Base-by-base conservation (phyloP, 805 yeast species). In the Myxozyma sirexii region DNA sequence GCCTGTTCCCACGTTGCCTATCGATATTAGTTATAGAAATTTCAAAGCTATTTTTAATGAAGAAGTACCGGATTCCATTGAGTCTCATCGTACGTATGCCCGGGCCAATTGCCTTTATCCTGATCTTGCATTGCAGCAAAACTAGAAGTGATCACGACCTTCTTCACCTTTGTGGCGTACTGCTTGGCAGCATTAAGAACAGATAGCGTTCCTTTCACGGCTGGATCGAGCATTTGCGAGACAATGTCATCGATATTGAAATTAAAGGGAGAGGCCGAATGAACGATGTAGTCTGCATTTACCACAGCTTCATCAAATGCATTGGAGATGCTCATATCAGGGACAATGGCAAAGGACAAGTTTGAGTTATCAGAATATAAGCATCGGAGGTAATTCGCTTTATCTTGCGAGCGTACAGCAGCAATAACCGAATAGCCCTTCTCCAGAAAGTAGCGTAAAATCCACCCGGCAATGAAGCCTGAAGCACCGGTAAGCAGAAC, bases 1-100 rank as follows among this genome's bases (percentile, higher is more conserved):
- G 82, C 83, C 1, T 82, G 77, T 82, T 87, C 82, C 80, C 62
- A 74, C 66, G 72, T 85, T 88, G 27, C 87, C 88, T 65, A 75
- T 21, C 10, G 27, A 12, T 12, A 13, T n/a, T 26, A 27, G 24
- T n/a, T 29, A 42, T 19, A 3, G 27, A 4, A 13, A 7, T 13
- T 23, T 43, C 38, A 6, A 54, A 33, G 26, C 68, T n/a, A n/a
- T n/a, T n/a, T n/a, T 62, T 37, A 29, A 17, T 24, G n/a, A 19
- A 17, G 54, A 70, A 74, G 67, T 19, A 71, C 62, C 3, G 74
- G 72, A 59, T 72, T 74, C 81, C 81, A 78, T 43, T 68, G 62
- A 15, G 68, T 47, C 59, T 77, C 81, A 46, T 67, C 70, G 55
- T 69, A 68, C 1, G 60, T 60, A 6, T 54, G 39, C 6, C 59